Evolutionary conservation across 768 basidiomycete species (phyloP).

Genomic region (Leccinum disarticulatum): DNA sequence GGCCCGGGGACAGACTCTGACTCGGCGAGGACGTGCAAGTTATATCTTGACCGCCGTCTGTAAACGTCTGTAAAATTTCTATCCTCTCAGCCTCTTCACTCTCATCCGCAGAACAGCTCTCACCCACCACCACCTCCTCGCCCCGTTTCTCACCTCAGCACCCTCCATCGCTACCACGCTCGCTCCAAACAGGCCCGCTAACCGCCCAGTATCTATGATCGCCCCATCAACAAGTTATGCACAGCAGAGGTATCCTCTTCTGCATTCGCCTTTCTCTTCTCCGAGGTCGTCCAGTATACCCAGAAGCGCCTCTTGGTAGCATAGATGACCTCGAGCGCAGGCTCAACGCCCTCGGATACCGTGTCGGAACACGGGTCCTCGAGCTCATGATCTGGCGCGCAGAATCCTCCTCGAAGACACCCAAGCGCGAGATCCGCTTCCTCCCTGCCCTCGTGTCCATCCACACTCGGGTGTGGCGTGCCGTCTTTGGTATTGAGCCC

Average conservation of each 20-base stretch:
- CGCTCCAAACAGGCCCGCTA: slow-evolving; percentile 41
- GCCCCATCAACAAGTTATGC: slow-evolving; percentile 84
- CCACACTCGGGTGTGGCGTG: slow-evolving; percentile 93
- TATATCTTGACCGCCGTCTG: slow-evolving; percentile 18
- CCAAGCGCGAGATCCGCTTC: slow-evolving; percentile 89
- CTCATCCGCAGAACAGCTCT: slow-evolving; percentile 45
- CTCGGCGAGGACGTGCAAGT: slow-evolving; percentile 38
- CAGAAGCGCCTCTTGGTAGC: slow-evolving; percentile 87
- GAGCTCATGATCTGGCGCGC: slow-evolving; percentile 82
- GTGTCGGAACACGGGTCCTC: slow-evolving; percentile 83
- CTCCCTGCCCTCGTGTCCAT: slow-evolving; percentile 91
- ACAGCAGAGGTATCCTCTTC: slow-evolving; percentile 78
- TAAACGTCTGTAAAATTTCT: slow-evolving; percentile 23
- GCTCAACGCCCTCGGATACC: slow-evolving; percentile 89
- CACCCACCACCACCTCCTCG: slow-evolving; percentile 49
- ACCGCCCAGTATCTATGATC: slow-evolving; percentile 83
- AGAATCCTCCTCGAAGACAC: slow-evolving; percentile 79
- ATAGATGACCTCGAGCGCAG: slow-evolving; percentile 94
- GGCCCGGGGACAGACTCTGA: slow-evolving; percentile 39
- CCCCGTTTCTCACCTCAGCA: slow-evolving; percentile 41
- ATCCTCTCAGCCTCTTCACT: slow-evolving; percentile 51
- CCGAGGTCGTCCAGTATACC: slow-evolving; percentile 92
- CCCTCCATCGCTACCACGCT: slow-evolving; percentile 65
- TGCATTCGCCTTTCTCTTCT: slow-evolving; percentile 88
- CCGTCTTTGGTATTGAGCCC: slow-evolving; percentile 72